These are phyloP conservation scores for Mycena polygramma DNA, from an alignment of 768 basidiomycete species.

Conservation along the genomic window DNA sequence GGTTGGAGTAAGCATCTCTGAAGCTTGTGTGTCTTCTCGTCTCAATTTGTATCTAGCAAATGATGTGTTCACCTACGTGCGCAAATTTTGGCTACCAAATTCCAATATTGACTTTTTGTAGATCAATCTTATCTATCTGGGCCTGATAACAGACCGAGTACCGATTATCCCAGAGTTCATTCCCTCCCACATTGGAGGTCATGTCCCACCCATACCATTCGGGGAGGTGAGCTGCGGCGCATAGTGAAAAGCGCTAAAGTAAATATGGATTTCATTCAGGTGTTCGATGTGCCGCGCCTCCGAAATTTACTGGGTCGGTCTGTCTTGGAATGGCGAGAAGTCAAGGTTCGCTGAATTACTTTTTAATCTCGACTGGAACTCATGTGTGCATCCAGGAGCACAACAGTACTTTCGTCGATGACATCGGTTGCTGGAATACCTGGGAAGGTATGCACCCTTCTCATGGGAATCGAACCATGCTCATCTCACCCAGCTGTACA, in stretches of 20 bases:
- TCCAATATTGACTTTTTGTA: conserved; percentile 32
- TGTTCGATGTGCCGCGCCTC: conserved; percentile 71
- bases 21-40: conserved; percentile 8
- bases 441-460: conserved; percentile 51
- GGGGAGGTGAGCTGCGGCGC: conserved; percentile 39
- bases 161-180: conserved; percentile 71
- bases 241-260: no score
- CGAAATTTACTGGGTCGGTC: conserved; percentile 58
- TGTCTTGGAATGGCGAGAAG: conserved; percentile 73
- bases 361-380: not conserved
- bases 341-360: conserved; percentile 52
- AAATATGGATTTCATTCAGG: conserved; percentile 42
- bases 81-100: conserved; percentile 31
- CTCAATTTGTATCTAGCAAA: conserved; percentile 62
- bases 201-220: conserved; percentile 66
- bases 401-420: conserved; percentile 54
- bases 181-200: conserved; percentile 66
- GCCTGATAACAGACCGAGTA: conserved; percentile 67
- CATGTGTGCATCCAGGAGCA: conserved; percentile 40
- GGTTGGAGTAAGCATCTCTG: conserved; percentile 73
- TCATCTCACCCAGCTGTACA: conserved; percentile 49
- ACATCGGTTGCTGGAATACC: conserved; percentile 69
- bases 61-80: conserved; percentile 81
- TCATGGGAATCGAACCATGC: not conserved
- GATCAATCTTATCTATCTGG: conserved; percentile 73